Evolutionary conservation across 2,329 filamentous ascomycete genomes (phyloP), one percentile per base, ranked within the genome.

Genomic region (Fusarium sp.): DNA sequence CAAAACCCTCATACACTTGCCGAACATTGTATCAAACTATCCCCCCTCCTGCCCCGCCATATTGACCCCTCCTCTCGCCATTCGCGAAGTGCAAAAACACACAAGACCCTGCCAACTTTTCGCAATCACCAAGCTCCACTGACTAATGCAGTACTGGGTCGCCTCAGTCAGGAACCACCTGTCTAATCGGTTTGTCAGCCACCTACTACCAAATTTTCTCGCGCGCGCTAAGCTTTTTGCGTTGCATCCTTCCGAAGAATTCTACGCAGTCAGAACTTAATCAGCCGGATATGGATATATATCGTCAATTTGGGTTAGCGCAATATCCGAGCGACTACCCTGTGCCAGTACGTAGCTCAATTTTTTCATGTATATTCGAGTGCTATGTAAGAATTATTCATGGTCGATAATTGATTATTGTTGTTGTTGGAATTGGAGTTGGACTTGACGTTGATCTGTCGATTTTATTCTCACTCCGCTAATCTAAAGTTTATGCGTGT

Each of bases 261-360:
- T 43, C 11, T n/a, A 8, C 3, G 4, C 9, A 17, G 21, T 35
- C 23, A 13, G 35, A 14, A 25, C 17, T 37, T 42, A 31, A 33
- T 42, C 18, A 58, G 21, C 35, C 59, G 60, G 60, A 37, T 63
- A 58, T 58, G 60, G 60, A 37, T 63, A 58, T 58, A 25, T 35
- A 14, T 35, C 7, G 8, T n/a, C 7, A 2, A 29, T 18, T 13
- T 1, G 10, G 51, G 21, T 39, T 46, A 63, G 58, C 4, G 14
- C 10, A 6, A 21, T 25, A 25, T 25, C 7, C 25, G 25, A 5
- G 25, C 10, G 4, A 11, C 9, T 63, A 52, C 58, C 59, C 51
- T 63, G 25, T 35, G 41, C 36, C 18, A 10, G 20, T n/a, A n/a
- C n/a, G n/a, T n/a, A n/a, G n/a, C 10, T 21, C 14, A n/a, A n/a